These are phyloP conservation scores for Spergularia bocconei DNA, from an alignment of 148 eudicot species.

Conservation along the genomic window DNA sequence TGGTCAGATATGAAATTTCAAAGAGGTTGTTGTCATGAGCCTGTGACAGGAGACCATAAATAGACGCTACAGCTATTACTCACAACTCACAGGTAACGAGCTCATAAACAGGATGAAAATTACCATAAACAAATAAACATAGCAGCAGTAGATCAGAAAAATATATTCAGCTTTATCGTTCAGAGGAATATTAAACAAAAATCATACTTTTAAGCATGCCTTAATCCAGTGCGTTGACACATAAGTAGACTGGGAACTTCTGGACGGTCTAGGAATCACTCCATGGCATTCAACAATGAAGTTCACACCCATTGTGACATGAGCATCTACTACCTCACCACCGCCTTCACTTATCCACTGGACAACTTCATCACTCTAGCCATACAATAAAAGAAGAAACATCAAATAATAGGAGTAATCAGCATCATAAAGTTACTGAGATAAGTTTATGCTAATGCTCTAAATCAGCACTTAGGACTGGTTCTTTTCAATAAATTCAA, in stretches of 20 bases:
- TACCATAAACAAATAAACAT: background rate
- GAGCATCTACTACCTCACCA: conserved; percentile 58
- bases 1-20: no score
- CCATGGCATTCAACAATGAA: conserved; percentile 82
- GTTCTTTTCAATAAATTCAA: background rate
- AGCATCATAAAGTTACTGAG: background rate
- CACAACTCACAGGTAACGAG: no score
- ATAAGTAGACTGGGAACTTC: conserved; percentile 34
- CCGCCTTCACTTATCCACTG: conserved; percentile 84
- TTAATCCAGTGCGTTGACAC: conserved; percentile 91
- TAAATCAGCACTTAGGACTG: background rate
- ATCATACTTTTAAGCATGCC: conserved; percentile 70
- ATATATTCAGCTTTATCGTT: background rate
- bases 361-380: conserved; percentile 72
- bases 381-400: conserved; percentile 10
- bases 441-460: background rate
- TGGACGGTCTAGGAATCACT: conserved; percentile 34
- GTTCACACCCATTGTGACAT: conserved; percentile 40
- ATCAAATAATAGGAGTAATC: background rate
- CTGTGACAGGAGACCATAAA: no score
- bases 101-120: background rate
- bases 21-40: no score
- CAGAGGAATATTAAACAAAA: background rate
- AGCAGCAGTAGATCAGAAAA: background rate
- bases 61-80: no score